Percentiles rank a stretch among this genome's conserved stretches.
phyloP scores from a whole-genome alignment of 1,284 basidiomycete species.

The Meira miltonrushii region DNA sequence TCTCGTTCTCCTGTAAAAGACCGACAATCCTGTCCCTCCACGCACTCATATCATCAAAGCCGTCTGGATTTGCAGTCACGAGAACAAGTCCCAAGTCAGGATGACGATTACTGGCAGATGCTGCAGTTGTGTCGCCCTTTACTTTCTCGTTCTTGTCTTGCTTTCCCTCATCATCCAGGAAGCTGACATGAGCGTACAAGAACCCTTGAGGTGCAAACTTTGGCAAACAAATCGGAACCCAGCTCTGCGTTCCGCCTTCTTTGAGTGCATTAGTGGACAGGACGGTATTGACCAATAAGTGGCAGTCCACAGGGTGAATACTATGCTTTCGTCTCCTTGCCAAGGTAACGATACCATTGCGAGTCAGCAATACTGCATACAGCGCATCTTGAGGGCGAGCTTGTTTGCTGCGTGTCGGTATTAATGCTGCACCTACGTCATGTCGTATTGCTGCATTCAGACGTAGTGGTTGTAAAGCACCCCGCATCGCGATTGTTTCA shows the following conservation, averaged over 20 bases:
- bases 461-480: conserved; percentile 66
- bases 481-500: conserved; percentile 13
- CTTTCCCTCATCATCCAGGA: conserved; percentile 54
- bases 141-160: background rate
- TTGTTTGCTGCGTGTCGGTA: conserved; percentile 22
- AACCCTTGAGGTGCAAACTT: conserved; percentile 88
- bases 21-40: conserved; percentile 18
- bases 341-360: conserved; percentile 75
- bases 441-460: conserved; percentile 60
- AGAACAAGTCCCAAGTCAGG: conserved; percentile 32
- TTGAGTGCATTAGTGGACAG: conserved; percentile 60
- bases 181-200: conserved; percentile 85
- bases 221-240: conserved; percentile 92
- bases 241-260: conserved; percentile 63
- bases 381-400: conserved; percentile 69
- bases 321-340: conserved; percentile 86
- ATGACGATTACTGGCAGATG: background rate
- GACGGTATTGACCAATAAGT: conserved; percentile 56
- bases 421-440: conserved; percentile 54
- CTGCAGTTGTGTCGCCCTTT: conserved; percentile 4
- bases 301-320: conserved; percentile 68
- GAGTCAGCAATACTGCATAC: conserved; percentile 74
- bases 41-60: conserved; percentile 19
- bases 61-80: conserved; percentile 42
- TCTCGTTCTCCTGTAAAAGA: background rate